Evolutionary conservation across 805 yeast species (phyloP).

Genomic region (Metschnikowia vanudenii): DNA sequence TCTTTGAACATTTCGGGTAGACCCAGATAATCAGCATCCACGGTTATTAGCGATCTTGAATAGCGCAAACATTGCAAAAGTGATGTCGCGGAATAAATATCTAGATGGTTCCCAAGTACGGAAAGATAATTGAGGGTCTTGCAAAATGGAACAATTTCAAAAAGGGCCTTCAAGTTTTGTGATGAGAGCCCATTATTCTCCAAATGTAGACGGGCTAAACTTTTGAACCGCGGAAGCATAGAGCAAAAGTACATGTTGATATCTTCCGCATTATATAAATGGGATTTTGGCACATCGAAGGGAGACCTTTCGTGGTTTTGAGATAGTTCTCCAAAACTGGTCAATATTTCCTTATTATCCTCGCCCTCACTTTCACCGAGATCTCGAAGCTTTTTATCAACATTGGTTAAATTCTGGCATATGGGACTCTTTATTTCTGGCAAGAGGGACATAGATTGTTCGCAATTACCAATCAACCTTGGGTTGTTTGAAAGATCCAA

Average conservation of each 20-base stretch:
- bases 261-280: slow-evolving; percentile 11
- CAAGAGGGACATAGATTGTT: neutral
- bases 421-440: too few species aligned
- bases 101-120: slow-evolving; percentile 60
- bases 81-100: slow-evolving; percentile 60
- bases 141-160: slow-evolving; percentile 71
- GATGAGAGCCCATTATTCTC: slow-evolving; percentile 64
- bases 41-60: slow-evolving; percentile 59
- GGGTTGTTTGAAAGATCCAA: slow-evolving; percentile 75
- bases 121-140: slow-evolving; percentile 66
- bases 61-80: slow-evolving; percentile 68
- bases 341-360: too few species aligned
- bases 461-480: slow-evolving; percentile 55
- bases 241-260: slow-evolving; percentile 56
- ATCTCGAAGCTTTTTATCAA: too few species aligned
- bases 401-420: too few species aligned
- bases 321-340: too few species aligned
- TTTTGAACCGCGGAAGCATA: slow-evolving; percentile 66
- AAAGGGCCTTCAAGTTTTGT: slow-evolving; percentile 54
- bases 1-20: slow-evolving; percentile 65
- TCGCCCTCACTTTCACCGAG: too few species aligned
- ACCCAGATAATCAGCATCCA: slow-evolving; percentile 64
- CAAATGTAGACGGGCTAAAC: slow-evolving; percentile 63
- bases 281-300: too few species aligned
- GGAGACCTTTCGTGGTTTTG: too few species aligned